Evolutionary conservation across 1,284 basidiomycete genomes (phyloP).

Genomic region (Puccinia hordei): DNA sequence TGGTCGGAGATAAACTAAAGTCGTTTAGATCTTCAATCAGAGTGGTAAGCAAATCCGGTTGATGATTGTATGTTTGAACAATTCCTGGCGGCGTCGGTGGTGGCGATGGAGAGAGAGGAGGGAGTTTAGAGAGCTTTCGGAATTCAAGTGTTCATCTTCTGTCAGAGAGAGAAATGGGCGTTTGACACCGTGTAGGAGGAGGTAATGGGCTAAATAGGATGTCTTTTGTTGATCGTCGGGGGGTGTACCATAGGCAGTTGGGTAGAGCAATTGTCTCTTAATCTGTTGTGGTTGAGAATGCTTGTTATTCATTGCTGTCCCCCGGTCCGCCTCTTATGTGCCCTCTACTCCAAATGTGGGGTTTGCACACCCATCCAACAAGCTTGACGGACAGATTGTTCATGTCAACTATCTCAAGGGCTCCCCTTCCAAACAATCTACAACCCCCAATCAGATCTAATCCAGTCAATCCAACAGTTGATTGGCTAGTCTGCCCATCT

Average conservation of each 20-base stretch:
- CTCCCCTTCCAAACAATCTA: too few species aligned
- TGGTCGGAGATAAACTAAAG: neutral
- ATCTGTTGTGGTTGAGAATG: too few species aligned
- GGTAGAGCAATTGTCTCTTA: neutral
- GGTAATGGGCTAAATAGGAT: slow-evolving; percentile 2
- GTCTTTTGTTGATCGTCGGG: neutral
- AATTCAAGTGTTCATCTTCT: neutral
- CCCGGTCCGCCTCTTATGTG: too few species aligned
- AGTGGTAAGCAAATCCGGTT: neutral
- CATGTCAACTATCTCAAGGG: too few species aligned
- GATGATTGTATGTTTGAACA: too few species aligned
- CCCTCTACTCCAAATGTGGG: too few species aligned
- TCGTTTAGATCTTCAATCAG: neutral
- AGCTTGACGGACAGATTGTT: too few species aligned
- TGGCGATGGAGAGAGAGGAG: neutral
- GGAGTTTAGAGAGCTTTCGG: neutral
- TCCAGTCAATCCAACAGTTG: too few species aligned
- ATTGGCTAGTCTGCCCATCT: too few species aligned
- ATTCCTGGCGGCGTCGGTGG: neutral
- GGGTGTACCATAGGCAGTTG: neutral
- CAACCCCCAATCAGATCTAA: too few species aligned
- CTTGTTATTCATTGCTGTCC: too few species aligned
- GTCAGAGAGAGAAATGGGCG: neutral
- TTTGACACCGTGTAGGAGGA: neutral
- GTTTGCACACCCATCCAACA: too few species aligned